phyloP scores from a whole-genome alignment of 1,284 basidiomycete species.

The Rhodotorula sp. region DNA sequence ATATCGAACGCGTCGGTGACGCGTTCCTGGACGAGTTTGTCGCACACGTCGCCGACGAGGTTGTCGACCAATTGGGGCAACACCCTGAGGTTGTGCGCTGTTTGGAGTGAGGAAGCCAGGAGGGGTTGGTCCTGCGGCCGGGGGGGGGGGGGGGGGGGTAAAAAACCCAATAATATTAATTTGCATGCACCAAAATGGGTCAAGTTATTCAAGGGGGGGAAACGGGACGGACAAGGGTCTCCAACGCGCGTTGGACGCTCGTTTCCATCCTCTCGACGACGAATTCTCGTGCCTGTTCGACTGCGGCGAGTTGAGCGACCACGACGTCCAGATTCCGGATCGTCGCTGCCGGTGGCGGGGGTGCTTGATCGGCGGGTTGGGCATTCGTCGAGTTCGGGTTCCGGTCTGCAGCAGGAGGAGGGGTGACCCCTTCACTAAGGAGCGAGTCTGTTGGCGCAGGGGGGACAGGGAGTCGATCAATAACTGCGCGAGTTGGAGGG shows the following conservation, averaged over 20 bases:
- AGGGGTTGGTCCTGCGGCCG: slow-evolving; percentile 64
- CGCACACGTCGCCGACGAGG: slow-evolving; percentile 75
- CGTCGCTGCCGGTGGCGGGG: slow-evolving; percentile 7
- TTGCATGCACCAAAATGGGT: too few relatives aligned
- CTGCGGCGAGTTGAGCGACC: slow-evolving; percentile 64
- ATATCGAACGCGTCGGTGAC: slow-evolving; percentile 65
- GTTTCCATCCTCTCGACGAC: slow-evolving; percentile 81
- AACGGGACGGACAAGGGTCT: slow-evolving; percentile 54
- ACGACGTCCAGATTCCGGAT: slow-evolving; percentile 67
- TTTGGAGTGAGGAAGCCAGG: slow-evolving; percentile 87
- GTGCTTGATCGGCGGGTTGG: slow-evolving; percentile 20
- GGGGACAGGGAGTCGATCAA: not conserved
- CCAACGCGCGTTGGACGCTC: slow-evolving; percentile 76
- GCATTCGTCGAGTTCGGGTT: not conserved
- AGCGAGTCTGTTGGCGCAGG: slow-evolving; percentile 8
- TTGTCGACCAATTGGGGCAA: slow-evolving; percentile 78
- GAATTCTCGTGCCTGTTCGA: slow-evolving; percentile 66
- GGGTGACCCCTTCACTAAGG: not conserved
- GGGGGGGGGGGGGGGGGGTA: too few relatives aligned
- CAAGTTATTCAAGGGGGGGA: not conserved
- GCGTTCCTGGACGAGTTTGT: slow-evolving; percentile 63
- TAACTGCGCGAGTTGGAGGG: not conserved
- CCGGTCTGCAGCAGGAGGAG: not conserved
- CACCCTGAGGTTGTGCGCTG: slow-evolving; percentile 84
- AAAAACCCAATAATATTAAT: too few relatives aligned